Evolutionary conservation across 306 rosid species (phyloP), one percentile per base, ranked within the genome.

Genomic region (Quercus glauca): DNA sequence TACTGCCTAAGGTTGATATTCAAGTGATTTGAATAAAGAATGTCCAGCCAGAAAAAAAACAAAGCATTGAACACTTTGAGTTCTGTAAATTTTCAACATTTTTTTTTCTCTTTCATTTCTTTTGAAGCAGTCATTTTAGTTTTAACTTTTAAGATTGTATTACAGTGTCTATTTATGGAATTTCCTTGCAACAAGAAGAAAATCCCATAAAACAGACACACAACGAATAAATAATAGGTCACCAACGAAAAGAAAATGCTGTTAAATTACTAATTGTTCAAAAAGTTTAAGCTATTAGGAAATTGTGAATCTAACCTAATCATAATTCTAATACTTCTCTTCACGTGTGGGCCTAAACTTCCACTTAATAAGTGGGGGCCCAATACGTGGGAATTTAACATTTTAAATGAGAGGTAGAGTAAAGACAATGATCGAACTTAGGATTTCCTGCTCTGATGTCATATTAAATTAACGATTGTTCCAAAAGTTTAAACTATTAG

Each of bases 1-100:
- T 86, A 51, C 96, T 82, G 83, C 73, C 75, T 1, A 94, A 94
- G 92, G 78, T 82, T 9, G 94, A 91, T n/a, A 84, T 87, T 71
- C 94, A 94, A 87, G 87, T 88, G 51, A 73, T 82, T 79, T 88
- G 82, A 59, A 21, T 67, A 41, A 51, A 52, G 64, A n/a, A 58
- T 41, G 45, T 41, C 6, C 4, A 21, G 12, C 11, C 2, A 58
- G 1, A 20, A 21, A 58, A 58, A 58, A 58, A 2, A 2, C 1
- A 58, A 20, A 19, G 35, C 5, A 35, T 33, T 19, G 26, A 31
- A 19, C 49, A 18, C 0, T 7, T 18, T 8, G 23, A 67, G 52
- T 35, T 25, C 71, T 69, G 52, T 61, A 56, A 64, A 64, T 28
- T 61, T 41, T 17, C 56, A 6, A 29, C 17, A 0, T 14, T 52